phyloP scores from a whole-genome alignment of 768 basidiomycete species.

The Tylopilus plumbeoviolaceoides region DNA sequence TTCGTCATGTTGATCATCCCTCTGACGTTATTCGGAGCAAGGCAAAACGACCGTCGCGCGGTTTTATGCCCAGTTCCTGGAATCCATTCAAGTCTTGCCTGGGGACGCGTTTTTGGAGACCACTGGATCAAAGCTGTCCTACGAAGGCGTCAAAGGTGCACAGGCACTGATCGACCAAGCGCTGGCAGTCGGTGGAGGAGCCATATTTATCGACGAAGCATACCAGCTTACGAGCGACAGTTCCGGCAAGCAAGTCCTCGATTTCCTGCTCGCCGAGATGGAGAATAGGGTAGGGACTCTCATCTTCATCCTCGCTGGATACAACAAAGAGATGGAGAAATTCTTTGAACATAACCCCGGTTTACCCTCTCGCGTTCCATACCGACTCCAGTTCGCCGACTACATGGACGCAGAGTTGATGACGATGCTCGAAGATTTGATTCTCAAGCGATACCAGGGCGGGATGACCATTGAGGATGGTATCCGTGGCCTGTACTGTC shows the following conservation, averaged over 20 bases:
- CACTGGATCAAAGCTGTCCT: slow-evolving; percentile 55
- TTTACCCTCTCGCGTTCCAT: slow-evolving; percentile 62
- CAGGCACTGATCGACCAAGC: slow-evolving; percentile 39
- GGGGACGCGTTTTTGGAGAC: slow-evolving; percentile 56
- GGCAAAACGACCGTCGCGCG: slow-evolving; percentile 37
- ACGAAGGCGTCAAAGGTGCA: slow-evolving; percentile 45
- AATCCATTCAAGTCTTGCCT: slow-evolving; percentile 51
- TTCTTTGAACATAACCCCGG: slow-evolving; percentile 79
- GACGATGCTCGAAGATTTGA: slow-evolving; percentile 46
- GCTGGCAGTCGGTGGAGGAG: slow-evolving; percentile 53
- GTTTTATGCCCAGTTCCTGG: slow-evolving; percentile 57
- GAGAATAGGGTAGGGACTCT: slow-evolving; percentile 62
- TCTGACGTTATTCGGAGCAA: neutral
- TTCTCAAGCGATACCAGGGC: slow-evolving; percentile 45
- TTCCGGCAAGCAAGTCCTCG: slow-evolving; percentile 56
- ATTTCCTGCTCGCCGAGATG: slow-evolving; percentile 72
- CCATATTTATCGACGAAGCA: slow-evolving; percentile 69
- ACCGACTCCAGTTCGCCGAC: slow-evolving; percentile 54
- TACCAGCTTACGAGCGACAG: slow-evolving; percentile 55
- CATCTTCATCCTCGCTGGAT: slow-evolving; percentile 70
- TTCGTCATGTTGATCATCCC: slow-evolving; percentile 18
- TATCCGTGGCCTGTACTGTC: slow-evolving; percentile 46
- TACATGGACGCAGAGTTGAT: slow-evolving; percentile 57
- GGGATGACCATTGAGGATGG: slow-evolving; percentile 56
- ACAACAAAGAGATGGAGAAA: slow-evolving; percentile 68